Conservation (phyloP, 1,139 yeast genomes). For the Suhomyces anneliseae region DNA sequence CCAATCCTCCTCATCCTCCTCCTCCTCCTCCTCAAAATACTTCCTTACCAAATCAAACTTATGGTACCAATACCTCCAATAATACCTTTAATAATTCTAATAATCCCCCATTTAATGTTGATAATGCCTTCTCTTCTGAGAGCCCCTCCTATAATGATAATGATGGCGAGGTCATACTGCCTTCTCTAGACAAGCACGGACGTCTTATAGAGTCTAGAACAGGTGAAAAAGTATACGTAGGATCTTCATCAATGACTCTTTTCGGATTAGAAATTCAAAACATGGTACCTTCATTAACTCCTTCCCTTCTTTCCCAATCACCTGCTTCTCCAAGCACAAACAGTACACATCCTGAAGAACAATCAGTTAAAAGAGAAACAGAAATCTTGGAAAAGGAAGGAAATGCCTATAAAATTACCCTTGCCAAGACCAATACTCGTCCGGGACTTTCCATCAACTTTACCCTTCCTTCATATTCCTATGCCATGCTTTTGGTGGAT, state of each 20-base stretch:
- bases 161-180: slow-evolving; percentile 53
- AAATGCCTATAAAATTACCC: slow-evolving; percentile 66
- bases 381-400: slow-evolving; percentile 68
- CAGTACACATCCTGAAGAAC: neutral
- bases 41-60: no score
- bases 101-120: neutral
- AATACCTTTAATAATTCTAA: neutral
- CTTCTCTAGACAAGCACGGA: slow-evolving; percentile 69
- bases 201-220: slow-evolving; percentile 69
- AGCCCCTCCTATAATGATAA: neutral
- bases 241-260: slow-evolving; percentile 78
- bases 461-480: slow-evolving; percentile 73
- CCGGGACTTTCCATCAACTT: slow-evolving; percentile 69
- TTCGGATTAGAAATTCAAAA: slow-evolving; percentile 76
- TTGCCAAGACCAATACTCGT: slow-evolving; percentile 65
- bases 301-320: slow-evolving; percentile 14
- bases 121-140: neutral
- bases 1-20: neutral
- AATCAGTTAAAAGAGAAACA: slow-evolving; percentile 32
- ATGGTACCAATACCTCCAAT: neutral
- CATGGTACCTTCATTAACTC: slow-evolving; percentile 41
- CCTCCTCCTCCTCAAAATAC: neutral
- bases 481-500: slow-evolving; percentile 72
- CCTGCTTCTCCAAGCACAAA: slow-evolving; percentile 8
- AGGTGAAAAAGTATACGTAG: slow-evolving; percentile 73